Base-by-base conservation (phyloP, 352 stramenopile genomes). In the Ophiocytium majus region DNA sequence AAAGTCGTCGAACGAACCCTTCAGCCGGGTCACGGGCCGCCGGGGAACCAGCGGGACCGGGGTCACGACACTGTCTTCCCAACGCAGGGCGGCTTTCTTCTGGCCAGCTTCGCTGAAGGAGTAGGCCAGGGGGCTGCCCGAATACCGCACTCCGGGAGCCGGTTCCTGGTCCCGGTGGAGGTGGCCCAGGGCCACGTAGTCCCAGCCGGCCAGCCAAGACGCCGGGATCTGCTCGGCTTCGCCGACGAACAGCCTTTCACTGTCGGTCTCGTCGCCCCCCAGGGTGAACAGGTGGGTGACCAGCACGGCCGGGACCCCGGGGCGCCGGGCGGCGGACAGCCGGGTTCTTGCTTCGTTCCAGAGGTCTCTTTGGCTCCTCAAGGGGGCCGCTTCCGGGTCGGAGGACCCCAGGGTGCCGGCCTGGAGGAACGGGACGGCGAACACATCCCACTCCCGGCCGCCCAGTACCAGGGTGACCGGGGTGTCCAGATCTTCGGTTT, bases 161-260 rank as follows among this genome's bases (percentile, higher is more conserved):
- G 28, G 23, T 28, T 71, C 28, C 57, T 71, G 57, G 19, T 23
- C 19, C 57, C 28, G 23, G 28, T 71, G 57, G 28, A 71, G 23
- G 28, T 71, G 57, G 19, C 57, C 57, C 23, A 71, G 57, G 57
- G 57, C 57, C 28, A 71, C 57, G 57, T 71, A 71, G 57, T 71
- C 57, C 23, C 23, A 71, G 23, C 28, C 19, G 57, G 23, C 28
- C 28, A 71, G 28, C 57, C 23, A 71, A 23, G 23, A 23, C 28
- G 28, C 57, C 57, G 57, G 57, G 28, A 71, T 23, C 57, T 23
- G 28, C 23, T 71, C 57, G 19, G 28, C 57, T 71, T 28, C 57
- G 57, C 19, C 23, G 28, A 71, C 23, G 57, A 71, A 23, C 19
- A 71, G 19, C 57, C 28, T 23, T 28, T 71, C 57, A 28, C 57